Base-by-base conservation (phyloP, 2,329 filamentous ascomycete species). In the Chrysoporthe austroafricana region DNA sequence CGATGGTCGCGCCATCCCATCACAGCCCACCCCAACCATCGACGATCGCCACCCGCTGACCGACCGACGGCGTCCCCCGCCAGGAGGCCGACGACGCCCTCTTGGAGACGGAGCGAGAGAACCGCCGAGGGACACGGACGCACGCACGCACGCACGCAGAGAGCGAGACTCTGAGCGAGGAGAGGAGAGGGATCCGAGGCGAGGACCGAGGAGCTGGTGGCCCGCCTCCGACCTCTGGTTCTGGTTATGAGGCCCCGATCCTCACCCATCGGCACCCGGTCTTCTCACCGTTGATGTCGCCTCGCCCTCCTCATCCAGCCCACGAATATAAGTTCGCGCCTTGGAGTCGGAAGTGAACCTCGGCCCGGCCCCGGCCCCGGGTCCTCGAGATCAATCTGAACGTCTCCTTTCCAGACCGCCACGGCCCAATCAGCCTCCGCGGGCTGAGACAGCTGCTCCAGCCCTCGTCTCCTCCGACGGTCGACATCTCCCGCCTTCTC, bases 181-280 rank as follows among this genome's bases (percentile, higher is more conserved):
- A 52, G 34, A 56, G 44, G 44, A 61, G 54, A 57, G 54, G 54
- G 54, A 57, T n/a, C 54, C 54, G 54, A 57, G 54, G 32, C 54
- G 54, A 57, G 34, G 34, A 34, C 34, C 50, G 32, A 21, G 14
- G 54, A 57, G 54, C 54, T 57, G 54, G 54, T 57, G 54, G 54
- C 9, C 54, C 54, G 18, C 34, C 16, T 57, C 54, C 54, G 54
- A 39, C 34, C 34, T 57, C 34, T 39, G 6, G 2, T 39, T 57
- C 18, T 57, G 66, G 66, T 65, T 68, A 68, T 68, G 66, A 68
- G 63, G 66, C 34, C 44, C 48, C 56, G 52, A 64, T 36, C 66
- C 39, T 39, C 54, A 52, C 50, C n/a, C 39, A 39, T 68, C 59
- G 66, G 62, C 66, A 68, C 62, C 61, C 66, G 66, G 62, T 65